Base-by-base conservation (phyloP, 2,329 filamentous ascomycete genomes). In the Tolypocladium ovalisporum region DNA sequence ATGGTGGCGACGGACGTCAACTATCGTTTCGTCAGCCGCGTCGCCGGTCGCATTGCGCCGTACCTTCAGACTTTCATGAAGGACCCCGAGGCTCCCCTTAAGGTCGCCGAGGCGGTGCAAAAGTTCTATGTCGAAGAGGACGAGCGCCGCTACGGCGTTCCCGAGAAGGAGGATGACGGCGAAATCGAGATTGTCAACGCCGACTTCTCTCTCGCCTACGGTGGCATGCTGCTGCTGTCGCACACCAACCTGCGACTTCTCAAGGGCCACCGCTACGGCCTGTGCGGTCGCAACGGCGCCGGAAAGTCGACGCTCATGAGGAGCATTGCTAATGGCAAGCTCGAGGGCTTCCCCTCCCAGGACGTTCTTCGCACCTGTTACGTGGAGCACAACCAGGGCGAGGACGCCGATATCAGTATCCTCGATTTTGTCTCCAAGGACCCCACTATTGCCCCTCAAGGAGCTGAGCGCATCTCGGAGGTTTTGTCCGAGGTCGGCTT, bases 221-320 rank as follows among this genome's bases (percentile, higher is more conserved):
- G 94, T 71, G 94, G 94, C 67, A 97, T 97, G 92, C 84, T 99
- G 63, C 79, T 99, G 60, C 82, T 99, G 27, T 97, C 91, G 6
- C 94, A 97, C 76, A 97, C 94, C 63, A 97, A 97, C 71, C 79
- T 99, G 49, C 87, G 91, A 47, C 84, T 99, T 10, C 82, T 97
- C 67, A 97, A 97, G 79, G 94, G 94, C 58, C 94, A 97, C 74
- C 88, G 94, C 59, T 99, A 99, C 70, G 94, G 94, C 71, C 88
- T 99, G 22, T 97, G 93, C 68, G 94, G 94, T 67, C 89, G 93
- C 66, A 99, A 99, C 72, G 94, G 94, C 77, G 91, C 92, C 58
- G 94, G 94, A 69, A 99, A 99, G 78, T 97, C 94, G n/a, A 99
- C 94, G 1, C 82, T 99, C 58, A 97, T 99, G 94, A 89, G 90